Evolutionary conservation across 805 yeast species (phyloP).

Genomic region (Hanseniaspora guilliermondii): DNA sequence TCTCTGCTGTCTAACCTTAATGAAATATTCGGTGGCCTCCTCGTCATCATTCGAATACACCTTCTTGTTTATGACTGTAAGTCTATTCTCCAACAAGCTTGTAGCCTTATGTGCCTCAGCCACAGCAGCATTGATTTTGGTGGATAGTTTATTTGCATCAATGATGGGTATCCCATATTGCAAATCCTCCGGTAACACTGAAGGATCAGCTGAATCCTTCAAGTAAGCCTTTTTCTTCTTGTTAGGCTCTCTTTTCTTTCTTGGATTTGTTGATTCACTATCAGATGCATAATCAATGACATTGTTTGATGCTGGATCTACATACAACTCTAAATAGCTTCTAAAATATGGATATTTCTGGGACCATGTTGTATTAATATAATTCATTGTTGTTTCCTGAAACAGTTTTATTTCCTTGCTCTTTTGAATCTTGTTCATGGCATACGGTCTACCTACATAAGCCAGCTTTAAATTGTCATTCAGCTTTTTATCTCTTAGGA

Average conservation of each 20-base stretch:
- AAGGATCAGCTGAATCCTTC: slow-evolving; percentile 41
- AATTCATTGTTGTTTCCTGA: slow-evolving; percentile 2
- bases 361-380: not conserved
- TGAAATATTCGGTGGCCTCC: slow-evolving; percentile 52
- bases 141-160: slow-evolving; percentile 56
- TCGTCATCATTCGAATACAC: slow-evolving; percentile 52
- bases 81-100: slow-evolving; percentile 51
- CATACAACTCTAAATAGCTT: slow-evolving; percentile 1
- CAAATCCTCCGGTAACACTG: slow-evolving; percentile 26
- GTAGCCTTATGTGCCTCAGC: slow-evolving; percentile 69
- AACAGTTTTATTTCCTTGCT: not conserved
- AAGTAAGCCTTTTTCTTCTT: slow-evolving; percentile 17
- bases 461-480: slow-evolving; percentile 10
- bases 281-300: not conserved
- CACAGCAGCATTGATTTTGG: slow-evolving; percentile 53
- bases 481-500: slow-evolving; percentile 4
- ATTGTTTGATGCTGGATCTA: slow-evolving; percentile 4
- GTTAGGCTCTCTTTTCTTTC: not conserved
- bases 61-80: slow-evolving; percentile 35
- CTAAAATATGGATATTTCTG: slow-evolving; percentile 1
- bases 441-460: slow-evolving; percentile 11
- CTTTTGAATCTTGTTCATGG: slow-evolving; percentile 6
- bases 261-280: not conserved
- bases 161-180: slow-evolving; percentile 48
- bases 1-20: slow-evolving; percentile 61